These are phyloP conservation scores for Plasmodium gallinaceum DNA, from an alignment of 169 alveolate species.

Conservation along the genomic window DNA sequence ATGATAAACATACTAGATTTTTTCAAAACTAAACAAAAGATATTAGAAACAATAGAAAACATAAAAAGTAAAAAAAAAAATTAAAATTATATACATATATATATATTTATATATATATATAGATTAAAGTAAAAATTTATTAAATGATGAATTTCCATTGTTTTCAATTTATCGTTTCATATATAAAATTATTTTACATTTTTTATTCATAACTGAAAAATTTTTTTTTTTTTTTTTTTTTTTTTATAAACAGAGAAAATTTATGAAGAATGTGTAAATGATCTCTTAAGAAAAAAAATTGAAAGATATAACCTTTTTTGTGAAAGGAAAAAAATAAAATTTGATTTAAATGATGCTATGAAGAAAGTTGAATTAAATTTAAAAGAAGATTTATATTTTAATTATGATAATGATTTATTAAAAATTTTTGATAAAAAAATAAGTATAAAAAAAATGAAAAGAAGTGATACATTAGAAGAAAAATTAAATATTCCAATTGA, in stretches of 20 bases:
- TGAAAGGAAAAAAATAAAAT: constrained; percentile 18
- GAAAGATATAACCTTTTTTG: constrained; percentile 46
- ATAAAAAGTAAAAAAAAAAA: constrained; percentile 40
- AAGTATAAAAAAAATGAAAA: neutral
- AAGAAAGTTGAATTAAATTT: constrained; percentile 13
- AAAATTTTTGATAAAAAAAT: constrained; percentile 23
- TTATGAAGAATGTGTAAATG: constrained; percentile 62
- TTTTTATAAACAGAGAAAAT: constrained; percentile 15
- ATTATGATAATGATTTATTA: constrained; percentile 38
- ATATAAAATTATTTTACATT: neutral
- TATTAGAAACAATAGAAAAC: constrained; percentile 15
- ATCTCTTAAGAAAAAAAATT: constrained; percentile 35
- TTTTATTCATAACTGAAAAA: neutral
- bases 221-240: neutral
- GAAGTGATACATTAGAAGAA: neutral
- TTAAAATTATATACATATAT: neutral
- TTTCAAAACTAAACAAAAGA: constrained; percentile 43
- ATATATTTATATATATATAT: neutral
- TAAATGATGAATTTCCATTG: neutral
- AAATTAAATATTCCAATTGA: constrained; percentile 5
- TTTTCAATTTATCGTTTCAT: neutral
- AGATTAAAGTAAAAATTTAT: neutral
- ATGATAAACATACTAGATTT: constrained; percentile 54
- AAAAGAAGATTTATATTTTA: constrained; percentile 36
- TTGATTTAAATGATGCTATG: constrained; percentile 23